Percentiles rank a stretch among this genome's conserved stretches.
phyloP scores from a whole-genome alignment of 2,329 filamentous ascomycete genomes.

The Phialocephala sp. region DNA sequence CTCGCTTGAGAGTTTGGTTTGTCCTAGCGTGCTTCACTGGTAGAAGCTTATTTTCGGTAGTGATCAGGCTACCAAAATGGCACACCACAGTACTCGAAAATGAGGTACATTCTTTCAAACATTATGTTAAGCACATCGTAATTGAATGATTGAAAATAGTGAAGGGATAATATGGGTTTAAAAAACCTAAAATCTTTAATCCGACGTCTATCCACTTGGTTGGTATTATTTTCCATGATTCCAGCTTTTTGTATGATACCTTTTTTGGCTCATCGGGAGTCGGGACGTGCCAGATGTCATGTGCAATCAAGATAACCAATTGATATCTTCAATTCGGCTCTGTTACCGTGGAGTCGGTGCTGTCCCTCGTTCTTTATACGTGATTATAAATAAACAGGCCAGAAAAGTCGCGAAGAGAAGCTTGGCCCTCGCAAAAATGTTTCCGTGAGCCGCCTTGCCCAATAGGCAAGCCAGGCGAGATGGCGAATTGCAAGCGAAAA shows the following conservation, averaged over 20 bases:
- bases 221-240: no score
- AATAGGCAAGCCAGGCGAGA: not conserved
- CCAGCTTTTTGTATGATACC: no score
- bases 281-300: not conserved
- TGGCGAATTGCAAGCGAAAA: conserved; percentile 12
- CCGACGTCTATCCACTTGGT: no score
- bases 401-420: not conserved
- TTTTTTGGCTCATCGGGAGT: not conserved
- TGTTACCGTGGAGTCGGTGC: not conserved
- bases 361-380: not conserved
- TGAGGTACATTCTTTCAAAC: no score
- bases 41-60: not conserved
- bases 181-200: no score
- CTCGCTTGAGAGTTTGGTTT: not conserved
- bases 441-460: not conserved
- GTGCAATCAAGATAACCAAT: not conserved
- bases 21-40: not conserved
- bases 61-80: not conserved
- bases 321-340: not conserved
- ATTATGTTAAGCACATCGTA: no score
- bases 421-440: not conserved
- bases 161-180: no score
- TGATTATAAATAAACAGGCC: conserved; percentile 4
- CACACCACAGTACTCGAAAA: not conserved
- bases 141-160: no score